Evolutionary conservation across 2,329 filamentous ascomycete species (phyloP).

Genomic region (Clarireedia monteithiana): DNA sequence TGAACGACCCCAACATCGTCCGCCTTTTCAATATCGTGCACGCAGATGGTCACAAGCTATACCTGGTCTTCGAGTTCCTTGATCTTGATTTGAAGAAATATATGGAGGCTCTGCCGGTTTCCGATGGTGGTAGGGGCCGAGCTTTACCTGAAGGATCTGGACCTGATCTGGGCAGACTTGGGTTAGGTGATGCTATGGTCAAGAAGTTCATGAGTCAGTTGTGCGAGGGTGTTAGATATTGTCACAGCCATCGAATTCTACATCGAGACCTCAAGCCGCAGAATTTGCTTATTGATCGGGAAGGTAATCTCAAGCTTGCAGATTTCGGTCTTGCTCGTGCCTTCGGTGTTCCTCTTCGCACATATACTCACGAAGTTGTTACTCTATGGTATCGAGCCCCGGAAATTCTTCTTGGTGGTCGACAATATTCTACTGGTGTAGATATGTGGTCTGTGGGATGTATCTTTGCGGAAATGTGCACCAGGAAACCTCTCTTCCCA

Average conservation of each 20-base stretch:
- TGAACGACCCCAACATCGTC: slow-evolving; percentile 87
- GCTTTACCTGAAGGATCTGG: slow-evolving; percentile 71
- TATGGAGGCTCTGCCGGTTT: slow-evolving; percentile 83
- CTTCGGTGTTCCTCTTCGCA: slow-evolving; percentile 83
- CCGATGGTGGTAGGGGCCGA: slow-evolving; percentile 78
- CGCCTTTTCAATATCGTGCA: slow-evolving; percentile 86
- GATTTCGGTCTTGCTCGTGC: slow-evolving; percentile 86
- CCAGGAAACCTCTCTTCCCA: slow-evolving; percentile 83
- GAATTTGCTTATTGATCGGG: slow-evolving; percentile 77
- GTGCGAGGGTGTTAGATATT: slow-evolving; percentile 77
- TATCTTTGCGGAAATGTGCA: slow-evolving; percentile 96
- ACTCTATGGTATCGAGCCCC: slow-evolving; percentile 90
- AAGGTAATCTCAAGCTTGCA: slow-evolving; percentile 83
- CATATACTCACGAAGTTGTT: slow-evolving; percentile 92
- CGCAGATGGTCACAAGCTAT: slow-evolving; percentile 89
- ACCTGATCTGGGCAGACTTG: slow-evolving; percentile 55
- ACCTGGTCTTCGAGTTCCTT: slow-evolving; percentile 87
- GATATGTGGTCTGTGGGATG: slow-evolving; percentile 96
- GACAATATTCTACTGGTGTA: slow-evolving; percentile 88
- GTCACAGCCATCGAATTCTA: slow-evolving; percentile 79
- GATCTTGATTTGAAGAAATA: slow-evolving; percentile 92
- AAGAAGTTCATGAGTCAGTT: slow-evolving; percentile 92
- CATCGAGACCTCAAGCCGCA: slow-evolving; percentile 88
- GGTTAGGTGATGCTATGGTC: slow-evolving; percentile 71
- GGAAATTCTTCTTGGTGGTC: slow-evolving; percentile 82